Evolutionary conservation across 768 basidiomycete genomes (phyloP).

Genomic region (Podaxis mareebaensis): DNA sequence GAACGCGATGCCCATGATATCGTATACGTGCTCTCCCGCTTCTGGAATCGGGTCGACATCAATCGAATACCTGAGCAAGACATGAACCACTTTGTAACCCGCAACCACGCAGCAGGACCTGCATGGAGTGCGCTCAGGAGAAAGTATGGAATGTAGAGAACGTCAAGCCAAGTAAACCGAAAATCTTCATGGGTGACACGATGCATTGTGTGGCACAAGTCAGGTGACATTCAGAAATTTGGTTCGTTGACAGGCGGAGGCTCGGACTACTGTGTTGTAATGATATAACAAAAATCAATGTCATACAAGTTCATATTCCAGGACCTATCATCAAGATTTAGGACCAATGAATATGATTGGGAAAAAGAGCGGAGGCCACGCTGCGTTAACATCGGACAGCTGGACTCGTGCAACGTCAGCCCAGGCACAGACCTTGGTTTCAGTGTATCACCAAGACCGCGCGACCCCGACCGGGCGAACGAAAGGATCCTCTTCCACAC

Average conservation of each 20-base stretch:
- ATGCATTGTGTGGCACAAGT: background rate
- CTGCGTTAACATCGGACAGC: slow-evolving; percentile 2
- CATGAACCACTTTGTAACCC: slow-evolving; percentile 74
- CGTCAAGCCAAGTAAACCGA: background rate
- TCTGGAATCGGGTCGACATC: slow-evolving; percentile 83
- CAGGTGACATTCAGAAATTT: slow-evolving; percentile 10
- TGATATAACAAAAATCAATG: slow-evolving; percentile 13
- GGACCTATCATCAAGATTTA: background rate
- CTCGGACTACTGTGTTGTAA: slow-evolving; percentile 12
- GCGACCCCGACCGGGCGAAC: too few species aligned
- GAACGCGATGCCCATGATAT: slow-evolving; percentile 82
- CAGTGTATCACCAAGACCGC: background rate
- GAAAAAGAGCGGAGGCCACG: background rate
- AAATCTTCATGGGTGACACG: background rate
- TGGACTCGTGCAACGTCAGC: background rate
- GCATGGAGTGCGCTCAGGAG: slow-evolving; percentile 76
- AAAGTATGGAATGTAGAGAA: slow-evolving; percentile 63
- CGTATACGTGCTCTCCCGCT: slow-evolving; percentile 64
- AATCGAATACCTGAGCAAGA: slow-evolving; percentile 86
- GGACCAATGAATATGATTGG: background rate
- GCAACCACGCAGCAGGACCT: slow-evolving; percentile 58
- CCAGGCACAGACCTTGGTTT: background rate
- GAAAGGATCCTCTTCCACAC: background rate
- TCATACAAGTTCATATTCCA: slow-evolving; percentile 10
- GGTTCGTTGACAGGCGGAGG: slow-evolving; percentile 3